Evolutionary conservation across 441 rosid genomes (phyloP), one percentile per base, ranked within the genome.

Genomic region (Arabidopsis hybrid): DNA sequence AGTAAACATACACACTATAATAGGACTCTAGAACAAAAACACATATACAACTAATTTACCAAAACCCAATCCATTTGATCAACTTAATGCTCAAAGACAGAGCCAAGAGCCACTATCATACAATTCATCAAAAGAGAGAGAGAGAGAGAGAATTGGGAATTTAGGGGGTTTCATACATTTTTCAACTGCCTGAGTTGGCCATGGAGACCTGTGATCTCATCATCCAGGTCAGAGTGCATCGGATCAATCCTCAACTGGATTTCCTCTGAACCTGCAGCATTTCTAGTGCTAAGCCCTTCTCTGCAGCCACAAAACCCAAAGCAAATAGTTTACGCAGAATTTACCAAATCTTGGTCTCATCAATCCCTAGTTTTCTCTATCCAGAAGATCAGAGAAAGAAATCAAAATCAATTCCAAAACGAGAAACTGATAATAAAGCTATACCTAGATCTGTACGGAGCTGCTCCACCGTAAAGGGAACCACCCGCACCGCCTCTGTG

Each of bases 181-280:
- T 91, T 86, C 79, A 93, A 83, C 57, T 77, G 96, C 69, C 79
- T 85, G 42, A 93, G 98, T 90, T 95, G 97, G 83, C 84, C 75
- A 59, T 82, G 90, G 45, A 95, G 98, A 68, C 96, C 95, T 0
- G 85, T 77, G 69, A 95, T 89, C 89, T 90, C 93, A 76, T 91
- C 96, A 50, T 95, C 97, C 36, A 91, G 68, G 36, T 91, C 95
- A 12, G 85, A 88, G 51, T 88, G 92, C 88, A 93, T 85, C 31
- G 96, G 96, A 84, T 95, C 99, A 74, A 93, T 93, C 76, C 96
- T 82, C 69, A 95, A 80, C 65, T 95, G 98, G 51, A 90, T 90
- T 77, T 95, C 92, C 57, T 91, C 99, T 21, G 96, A 86, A 75
- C 85, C 84, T 45, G 85, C 83, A 39, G 53, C 87, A 18, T 82